Conservation (phyloP, 2,329 filamentous ascomycete species). For the Alternaria brassicae region DNA sequence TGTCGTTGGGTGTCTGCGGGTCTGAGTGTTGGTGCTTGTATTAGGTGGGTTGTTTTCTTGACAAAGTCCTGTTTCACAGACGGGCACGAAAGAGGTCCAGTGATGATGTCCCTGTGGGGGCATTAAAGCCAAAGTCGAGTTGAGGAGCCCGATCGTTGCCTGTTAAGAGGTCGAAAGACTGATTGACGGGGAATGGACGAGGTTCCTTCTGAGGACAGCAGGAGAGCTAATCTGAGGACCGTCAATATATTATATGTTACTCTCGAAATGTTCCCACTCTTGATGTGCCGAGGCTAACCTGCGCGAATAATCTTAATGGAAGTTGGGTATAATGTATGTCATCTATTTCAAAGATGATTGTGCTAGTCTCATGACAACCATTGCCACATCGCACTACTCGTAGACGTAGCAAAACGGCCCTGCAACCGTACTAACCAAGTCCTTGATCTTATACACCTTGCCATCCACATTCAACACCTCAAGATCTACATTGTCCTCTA, state of each 20-base stretch:
- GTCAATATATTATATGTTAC: slow-evolving; percentile 11
- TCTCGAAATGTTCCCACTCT: background rate
- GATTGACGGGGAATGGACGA: slow-evolving; percentile 20
- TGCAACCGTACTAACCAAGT: slow-evolving; percentile 56
- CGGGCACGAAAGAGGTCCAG: slow-evolving; percentile 35
- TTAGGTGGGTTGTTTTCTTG: slow-evolving; percentile 18
- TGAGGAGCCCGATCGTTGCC: slow-evolving; percentile 32
- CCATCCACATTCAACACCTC: slow-evolving; percentile 48
- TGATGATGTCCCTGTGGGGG: slow-evolving; percentile 44
- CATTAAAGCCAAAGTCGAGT: slow-evolving; percentile 48
- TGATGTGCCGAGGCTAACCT: slow-evolving; percentile 3
- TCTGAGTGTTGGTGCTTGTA: slow-evolving; percentile 15
- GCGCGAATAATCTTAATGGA: background rate
- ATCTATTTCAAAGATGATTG: background rate
- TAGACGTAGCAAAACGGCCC: slow-evolving; percentile 60
- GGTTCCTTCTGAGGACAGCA: slow-evolving; percentile 44
- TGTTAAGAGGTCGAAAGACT: slow-evolving; percentile 21
- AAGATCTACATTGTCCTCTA: slow-evolving; percentile 49
- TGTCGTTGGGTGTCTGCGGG: slow-evolving; percentile 30
- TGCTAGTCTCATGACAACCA: background rate
- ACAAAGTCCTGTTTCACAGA: slow-evolving; percentile 15
- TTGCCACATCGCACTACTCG: slow-evolving; percentile 21
- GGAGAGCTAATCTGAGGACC: slow-evolving; percentile 49
- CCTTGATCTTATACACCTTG: slow-evolving; percentile 49
- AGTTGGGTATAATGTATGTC: background rate